Conservation (phyloP, 176 grass and related monocot species). For the Ensete ventricosum region DNA sequence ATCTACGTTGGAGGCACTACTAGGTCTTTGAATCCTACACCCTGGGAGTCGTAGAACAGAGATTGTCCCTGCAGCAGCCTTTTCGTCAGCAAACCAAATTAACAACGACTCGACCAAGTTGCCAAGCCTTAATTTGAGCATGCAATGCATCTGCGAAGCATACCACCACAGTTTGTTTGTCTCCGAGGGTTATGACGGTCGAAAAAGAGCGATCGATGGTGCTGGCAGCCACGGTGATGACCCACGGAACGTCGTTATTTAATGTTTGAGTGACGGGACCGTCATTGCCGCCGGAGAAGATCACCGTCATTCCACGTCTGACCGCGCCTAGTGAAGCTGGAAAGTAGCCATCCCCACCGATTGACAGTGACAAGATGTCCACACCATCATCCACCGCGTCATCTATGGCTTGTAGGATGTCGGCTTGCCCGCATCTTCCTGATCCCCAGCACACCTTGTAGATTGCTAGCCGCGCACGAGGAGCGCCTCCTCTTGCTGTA, state of each 20-base stretch:
- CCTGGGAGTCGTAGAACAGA: background rate
- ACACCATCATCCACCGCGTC: constrained; percentile 64
- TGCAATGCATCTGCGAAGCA: background rate
- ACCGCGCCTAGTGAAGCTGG: constrained; percentile 49
- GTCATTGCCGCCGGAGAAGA: constrained; percentile 57
- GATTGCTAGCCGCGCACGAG: constrained; percentile 45
- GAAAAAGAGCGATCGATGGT: constrained; percentile 49
- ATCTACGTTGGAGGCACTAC: no score
- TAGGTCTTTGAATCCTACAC: no score
- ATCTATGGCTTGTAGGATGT: constrained; percentile 53
- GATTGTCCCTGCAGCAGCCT: background rate
- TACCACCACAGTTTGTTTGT: constrained; percentile 30
- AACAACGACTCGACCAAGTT: background rate
- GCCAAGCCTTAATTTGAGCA: no score
- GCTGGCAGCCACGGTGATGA: constrained; percentile 56
- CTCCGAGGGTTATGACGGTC: constrained; percentile 37
- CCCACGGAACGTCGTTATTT: constrained; percentile 49
- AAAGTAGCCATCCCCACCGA: constrained; percentile 26
- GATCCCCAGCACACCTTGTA: constrained; percentile 44
- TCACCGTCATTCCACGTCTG: constrained; percentile 52
- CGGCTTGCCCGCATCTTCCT: constrained; percentile 36
- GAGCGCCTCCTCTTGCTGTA: constrained; percentile 45
- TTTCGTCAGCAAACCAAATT: background rate
- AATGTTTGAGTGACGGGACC: constrained; percentile 35
- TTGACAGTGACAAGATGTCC: constrained; percentile 62